Evolutionary conservation across 352 stramenopile species (phyloP).

Genomic region (Phytophthora quininea): DNA sequence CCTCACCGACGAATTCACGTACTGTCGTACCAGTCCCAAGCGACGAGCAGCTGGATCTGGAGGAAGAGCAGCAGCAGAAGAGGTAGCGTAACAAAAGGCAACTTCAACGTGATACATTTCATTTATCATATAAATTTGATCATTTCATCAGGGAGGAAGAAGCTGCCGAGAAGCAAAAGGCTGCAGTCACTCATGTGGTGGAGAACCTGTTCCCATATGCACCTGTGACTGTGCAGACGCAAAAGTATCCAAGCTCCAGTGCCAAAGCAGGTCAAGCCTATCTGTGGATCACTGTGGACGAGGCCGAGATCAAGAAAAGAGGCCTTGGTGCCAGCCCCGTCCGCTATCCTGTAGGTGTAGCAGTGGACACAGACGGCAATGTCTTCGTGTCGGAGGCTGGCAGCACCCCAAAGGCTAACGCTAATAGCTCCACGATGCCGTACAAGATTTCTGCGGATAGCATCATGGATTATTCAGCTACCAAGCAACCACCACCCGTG

Average conservation of each 20-base stretch:
- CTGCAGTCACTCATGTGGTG: conserved; percentile 67
- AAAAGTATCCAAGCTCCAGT: conserved; percentile 65
- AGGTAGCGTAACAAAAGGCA: conserved; percentile 23
- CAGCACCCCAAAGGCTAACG: conserved; percentile 24
- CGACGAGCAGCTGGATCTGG: conserved; percentile 57
- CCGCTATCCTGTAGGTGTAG: conserved; percentile 71
- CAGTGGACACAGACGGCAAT: conserved; percentile 70
- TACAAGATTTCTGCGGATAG: conserved; percentile 69
- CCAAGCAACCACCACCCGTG: conserved; percentile 39
- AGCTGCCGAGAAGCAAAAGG: conserved; percentile 49
- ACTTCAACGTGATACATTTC: neutral
- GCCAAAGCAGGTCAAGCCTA: conserved; percentile 70
- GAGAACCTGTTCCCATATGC: conserved; percentile 84
- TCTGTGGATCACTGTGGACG: conserved; percentile 79
- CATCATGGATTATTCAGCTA: conserved; percentile 63
- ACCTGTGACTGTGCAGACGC: conserved; percentile 72
- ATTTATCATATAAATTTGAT: neutral
- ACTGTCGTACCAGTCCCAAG: conserved; percentile 22
- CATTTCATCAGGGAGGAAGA: conserved; percentile 50
- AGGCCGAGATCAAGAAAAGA: conserved; percentile 63
- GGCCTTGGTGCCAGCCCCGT: conserved; percentile 47
- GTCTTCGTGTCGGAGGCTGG: conserved; percentile 70
- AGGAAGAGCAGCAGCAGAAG: conserved; percentile 67
- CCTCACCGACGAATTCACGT: conserved; percentile 21
- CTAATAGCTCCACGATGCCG: conserved; percentile 20